Conservation (phyloP, 148 eudicot genomes). For the Linanthus parryae region DNA sequence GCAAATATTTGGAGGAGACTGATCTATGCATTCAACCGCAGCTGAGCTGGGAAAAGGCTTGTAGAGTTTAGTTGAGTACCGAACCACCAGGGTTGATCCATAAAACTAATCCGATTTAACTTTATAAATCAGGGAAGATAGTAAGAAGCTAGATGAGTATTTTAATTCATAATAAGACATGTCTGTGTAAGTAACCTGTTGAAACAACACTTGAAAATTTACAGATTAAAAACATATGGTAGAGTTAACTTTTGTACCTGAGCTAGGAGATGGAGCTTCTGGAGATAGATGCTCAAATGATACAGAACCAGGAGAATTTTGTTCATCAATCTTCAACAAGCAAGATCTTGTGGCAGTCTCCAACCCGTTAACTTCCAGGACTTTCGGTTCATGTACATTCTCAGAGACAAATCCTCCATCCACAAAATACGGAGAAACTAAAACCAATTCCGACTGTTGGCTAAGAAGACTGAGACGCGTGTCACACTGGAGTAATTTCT, state of each 20-base stretch:
- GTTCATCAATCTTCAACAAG: slow-evolving; percentile 30
- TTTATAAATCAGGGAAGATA: too few species aligned
- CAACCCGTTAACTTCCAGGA: slow-evolving; percentile 23
- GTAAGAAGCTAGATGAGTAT: too few species aligned
- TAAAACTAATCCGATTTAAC: too few species aligned
- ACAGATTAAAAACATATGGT: neutral
- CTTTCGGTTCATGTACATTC: slow-evolving; percentile 20
- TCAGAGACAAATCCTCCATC: slow-evolving; percentile 31
- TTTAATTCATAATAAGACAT: too few species aligned
- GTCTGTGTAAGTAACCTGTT: too few species aligned
- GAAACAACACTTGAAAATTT: neutral
- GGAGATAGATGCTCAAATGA: slow-evolving; percentile 27
- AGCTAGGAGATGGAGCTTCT: slow-evolving; percentile 67
- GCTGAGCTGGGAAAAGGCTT: too few species aligned
- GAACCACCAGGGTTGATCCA: too few species aligned
- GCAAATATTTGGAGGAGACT: too few species aligned
- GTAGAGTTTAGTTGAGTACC: too few species aligned
- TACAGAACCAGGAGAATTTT: slow-evolving; percentile 27
- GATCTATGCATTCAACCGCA: too few species aligned
- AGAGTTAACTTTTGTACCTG: slow-evolving; percentile 43
- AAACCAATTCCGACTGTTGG: slow-evolving; percentile 45
- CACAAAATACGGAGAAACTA: slow-evolving; percentile 62
- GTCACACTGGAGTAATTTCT: slow-evolving; percentile 84
- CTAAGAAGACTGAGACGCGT: slow-evolving; percentile 60
- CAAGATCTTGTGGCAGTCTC: slow-evolving; percentile 25